Evolutionary conservation across 2,329 filamentous ascomycete genomes (phyloP).

Genomic region (Ploettnerulaceae sp.): DNA sequence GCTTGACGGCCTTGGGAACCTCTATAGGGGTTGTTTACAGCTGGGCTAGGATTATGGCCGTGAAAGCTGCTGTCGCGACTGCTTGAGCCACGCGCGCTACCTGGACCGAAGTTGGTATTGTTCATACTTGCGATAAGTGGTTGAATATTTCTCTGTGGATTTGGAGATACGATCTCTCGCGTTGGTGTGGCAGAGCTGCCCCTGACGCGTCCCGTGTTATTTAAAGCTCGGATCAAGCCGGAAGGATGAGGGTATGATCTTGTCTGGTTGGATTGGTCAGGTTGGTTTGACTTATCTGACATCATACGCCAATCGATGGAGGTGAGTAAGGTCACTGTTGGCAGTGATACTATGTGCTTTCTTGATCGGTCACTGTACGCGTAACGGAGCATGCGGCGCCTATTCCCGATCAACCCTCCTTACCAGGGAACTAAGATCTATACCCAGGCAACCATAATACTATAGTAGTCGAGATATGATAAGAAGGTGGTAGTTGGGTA

Average conservation of each 20-base stretch:
- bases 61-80: neutral
- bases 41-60: neutral
- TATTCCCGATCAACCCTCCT: too few relatives aligned
- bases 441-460: too few relatives aligned
- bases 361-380: too few relatives aligned
- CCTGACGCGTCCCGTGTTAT: slow-evolving; percentile 8
- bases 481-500: too few relatives aligned
- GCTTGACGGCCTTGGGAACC: neutral
- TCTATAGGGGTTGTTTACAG: neutral
- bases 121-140: slow-evolving; percentile 13
- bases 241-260: slow-evolving; percentile 3
- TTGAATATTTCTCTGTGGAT: slow-evolving; percentile 8
- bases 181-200: slow-evolving; percentile 14
- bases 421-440: too few relatives aligned
- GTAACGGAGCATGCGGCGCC: too few relatives aligned
- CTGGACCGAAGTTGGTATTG: slow-evolving; percentile 1
- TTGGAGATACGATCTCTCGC: slow-evolving; percentile 13
- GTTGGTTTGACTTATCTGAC: neutral
- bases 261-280: neutral
- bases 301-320: slow-evolving; percentile 1
- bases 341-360: too few relatives aligned
- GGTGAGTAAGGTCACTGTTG: too few relatives aligned
- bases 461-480: too few relatives aligned
- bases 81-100: neutral
- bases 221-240: slow-evolving; percentile 8